A percentile compares a stretch with the other conserved stretches of the same genome.
These are phyloP conservation scores for Pisolithus orientalis DNA, from an alignment of 768 basidiomycete species.

Conservation along the genomic window DNA sequence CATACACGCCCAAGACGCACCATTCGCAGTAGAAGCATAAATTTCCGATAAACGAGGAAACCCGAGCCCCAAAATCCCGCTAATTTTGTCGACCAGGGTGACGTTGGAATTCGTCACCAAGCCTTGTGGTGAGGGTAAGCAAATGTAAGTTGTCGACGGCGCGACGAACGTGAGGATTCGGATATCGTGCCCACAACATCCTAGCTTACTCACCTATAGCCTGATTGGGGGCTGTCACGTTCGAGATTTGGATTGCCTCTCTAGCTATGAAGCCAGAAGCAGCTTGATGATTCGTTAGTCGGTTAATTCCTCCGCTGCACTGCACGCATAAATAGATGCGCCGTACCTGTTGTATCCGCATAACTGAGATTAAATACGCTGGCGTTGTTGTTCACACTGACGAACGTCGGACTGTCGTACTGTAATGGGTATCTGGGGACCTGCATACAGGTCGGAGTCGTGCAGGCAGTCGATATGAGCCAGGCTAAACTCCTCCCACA, in stretches of 20 bases:
- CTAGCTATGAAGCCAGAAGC: constrained; percentile 66
- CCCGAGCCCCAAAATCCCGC: constrained; percentile 70
- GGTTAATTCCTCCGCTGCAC: background rate
- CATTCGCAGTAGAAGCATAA: constrained; percentile 36
- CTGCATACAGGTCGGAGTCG: constrained; percentile 43
- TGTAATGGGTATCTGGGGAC: constrained; percentile 67
- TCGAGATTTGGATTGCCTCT: constrained; percentile 57
- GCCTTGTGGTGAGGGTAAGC: constrained; percentile 32
- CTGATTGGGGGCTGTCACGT: constrained; percentile 55
- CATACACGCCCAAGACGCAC: constrained; percentile 27
- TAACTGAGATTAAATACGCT: constrained; percentile 58
- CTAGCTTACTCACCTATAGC: constrained; percentile 49
- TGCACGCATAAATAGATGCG: constrained; percentile 3
- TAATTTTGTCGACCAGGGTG: constrained; percentile 53
- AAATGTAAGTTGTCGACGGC: background rate
- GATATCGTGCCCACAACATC: background rate
- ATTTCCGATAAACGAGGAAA: constrained; percentile 71
- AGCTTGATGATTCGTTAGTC: constrained; percentile 30
- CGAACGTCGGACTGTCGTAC: constrained; percentile 63
- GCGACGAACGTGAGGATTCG: background rate
- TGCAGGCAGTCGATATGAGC: constrained; percentile 61
- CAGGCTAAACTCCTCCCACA: constrained; percentile 42
- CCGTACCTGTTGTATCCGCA: constrained; percentile 62
- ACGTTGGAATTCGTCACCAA: constrained; percentile 59
- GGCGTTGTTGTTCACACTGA: constrained; percentile 50